phyloP scores from a whole-genome alignment of 2,329 filamentous ascomycete genomes.

The Colletotrichum lupini region DNA sequence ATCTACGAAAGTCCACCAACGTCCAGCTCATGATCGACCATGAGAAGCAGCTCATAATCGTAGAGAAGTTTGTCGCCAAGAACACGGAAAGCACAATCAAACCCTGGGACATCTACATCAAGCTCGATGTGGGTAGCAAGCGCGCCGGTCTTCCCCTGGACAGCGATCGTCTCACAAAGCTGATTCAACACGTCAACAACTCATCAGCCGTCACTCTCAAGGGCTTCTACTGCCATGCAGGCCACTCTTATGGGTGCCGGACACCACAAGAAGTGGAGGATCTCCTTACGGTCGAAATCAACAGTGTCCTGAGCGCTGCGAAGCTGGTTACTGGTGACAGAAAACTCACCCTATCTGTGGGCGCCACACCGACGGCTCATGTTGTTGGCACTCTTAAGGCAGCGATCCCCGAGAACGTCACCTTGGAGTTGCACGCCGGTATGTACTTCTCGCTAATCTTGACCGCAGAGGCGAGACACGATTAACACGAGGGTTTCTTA shows the following conservation, averaged over 20 bases:
- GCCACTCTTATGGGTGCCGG: conserved; percentile 49
- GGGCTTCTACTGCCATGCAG: conserved; percentile 52
- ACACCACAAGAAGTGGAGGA: conserved; percentile 45
- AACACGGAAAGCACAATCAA: neutral
- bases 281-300: conserved; percentile 44
- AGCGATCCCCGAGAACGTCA: conserved; percentile 43
- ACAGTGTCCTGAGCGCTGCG: conserved; percentile 44
- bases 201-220: conserved; percentile 45
- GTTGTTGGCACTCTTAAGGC: conserved; percentile 46
- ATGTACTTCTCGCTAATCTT: neutral
- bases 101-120: conserved; percentile 50
- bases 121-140: conserved; percentile 49
- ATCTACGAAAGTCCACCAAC: conserved; percentile 43
- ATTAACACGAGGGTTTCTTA: neutral
- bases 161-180: conserved; percentile 39
- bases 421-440: conserved; percentile 50
- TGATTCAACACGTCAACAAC: conserved; percentile 42
- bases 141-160: conserved; percentile 46
- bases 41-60: conserved; percentile 44
- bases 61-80: conserved; percentile 39
- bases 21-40: conserved; percentile 52
- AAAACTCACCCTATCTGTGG: conserved; percentile 46
- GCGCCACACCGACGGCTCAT: conserved; percentile 50
- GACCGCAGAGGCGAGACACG: neutral
- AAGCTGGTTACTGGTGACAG: conserved; percentile 42